phyloP scores from a whole-genome alignment of 1,139 yeast genomes.

The Candida sp. region DNA sequence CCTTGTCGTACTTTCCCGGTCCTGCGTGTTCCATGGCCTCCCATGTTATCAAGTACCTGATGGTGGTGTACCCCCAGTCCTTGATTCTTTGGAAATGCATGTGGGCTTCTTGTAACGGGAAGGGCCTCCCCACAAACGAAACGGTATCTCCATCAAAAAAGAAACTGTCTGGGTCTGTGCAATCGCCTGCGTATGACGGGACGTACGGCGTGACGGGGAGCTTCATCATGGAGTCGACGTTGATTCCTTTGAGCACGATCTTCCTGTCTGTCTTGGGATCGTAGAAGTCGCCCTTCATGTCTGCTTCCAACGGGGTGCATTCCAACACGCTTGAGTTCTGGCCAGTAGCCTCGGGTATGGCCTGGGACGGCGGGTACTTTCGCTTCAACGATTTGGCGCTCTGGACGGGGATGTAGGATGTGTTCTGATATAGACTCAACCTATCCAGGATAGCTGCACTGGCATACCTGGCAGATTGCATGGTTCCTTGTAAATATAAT shows the following conservation, averaged over 20 bases:
- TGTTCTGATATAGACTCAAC: conserved; percentile 31
- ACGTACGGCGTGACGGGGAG: conserved; percentile 63
- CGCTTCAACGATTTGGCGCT: conserved; percentile 35
- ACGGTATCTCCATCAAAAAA: conserved; percentile 75
- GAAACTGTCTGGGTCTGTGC: conserved; percentile 46
- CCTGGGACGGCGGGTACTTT: conserved; percentile 21
- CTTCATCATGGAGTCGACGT: conserved; percentile 79
- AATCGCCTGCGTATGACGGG: conserved; percentile 54
- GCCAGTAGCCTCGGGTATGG: conserved; percentile 21
- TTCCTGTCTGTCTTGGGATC: conserved; percentile 60
- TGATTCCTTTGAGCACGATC: conserved; percentile 77
- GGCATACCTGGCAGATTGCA: conserved; percentile 22
- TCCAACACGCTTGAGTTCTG: conserved; percentile 22
- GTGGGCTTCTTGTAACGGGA: conserved; percentile 73
- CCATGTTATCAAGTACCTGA: conserved; percentile 85
- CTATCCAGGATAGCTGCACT: conserved; percentile 36
- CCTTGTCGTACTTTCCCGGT: conserved; percentile 84
- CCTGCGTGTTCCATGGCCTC: conserved; percentile 92
- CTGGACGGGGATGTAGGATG: conserved; percentile 27
- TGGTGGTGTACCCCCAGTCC: conserved; percentile 81
- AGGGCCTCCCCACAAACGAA: conserved; percentile 84
- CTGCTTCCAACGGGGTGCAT: conserved; percentile 37
- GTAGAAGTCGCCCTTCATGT: conserved; percentile 57
- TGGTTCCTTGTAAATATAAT: background rate
- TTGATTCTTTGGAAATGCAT: conserved; percentile 72